These are phyloP conservation scores for Stachybotrys elegans DNA, from an alignment of 2,329 filamentous ascomycete species.

Conservation along the genomic window DNA sequence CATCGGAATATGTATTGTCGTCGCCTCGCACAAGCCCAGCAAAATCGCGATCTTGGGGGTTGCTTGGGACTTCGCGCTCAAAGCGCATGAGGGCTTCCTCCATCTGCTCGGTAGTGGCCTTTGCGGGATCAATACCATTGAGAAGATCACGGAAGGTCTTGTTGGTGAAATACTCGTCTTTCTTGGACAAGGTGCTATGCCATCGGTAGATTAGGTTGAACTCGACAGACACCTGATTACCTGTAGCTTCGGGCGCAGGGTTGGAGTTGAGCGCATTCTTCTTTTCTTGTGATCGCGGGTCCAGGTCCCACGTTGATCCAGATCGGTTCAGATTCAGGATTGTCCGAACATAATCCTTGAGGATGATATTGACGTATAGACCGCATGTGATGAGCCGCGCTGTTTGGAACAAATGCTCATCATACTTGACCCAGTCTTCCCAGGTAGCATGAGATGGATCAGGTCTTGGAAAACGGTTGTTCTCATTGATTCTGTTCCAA, in stretches of 20 bases:
- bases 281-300: constrained; percentile 21
- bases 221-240: constrained; percentile 46
- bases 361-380: constrained; percentile 47
- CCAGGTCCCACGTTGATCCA: constrained; percentile 21
- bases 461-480: constrained; percentile 10
- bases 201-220: constrained; percentile 51
- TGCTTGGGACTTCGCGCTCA: not conserved
- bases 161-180: constrained; percentile 35
- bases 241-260: not conserved
- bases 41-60: constrained; percentile 32
- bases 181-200: constrained; percentile 36
- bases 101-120: not conserved
- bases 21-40: constrained; percentile 40
- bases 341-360: constrained; percentile 48
- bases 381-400: constrained; percentile 46
- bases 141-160: constrained; percentile 4
- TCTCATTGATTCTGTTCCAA: constrained; percentile 13
- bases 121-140: not conserved
- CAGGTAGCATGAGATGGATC: constrained; percentile 35
- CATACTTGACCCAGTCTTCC: constrained; percentile 17
- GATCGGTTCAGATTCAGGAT: constrained; percentile 36
- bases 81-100: not conserved
- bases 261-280: constrained; percentile 7
- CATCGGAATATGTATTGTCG: constrained; percentile 46
- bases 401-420: constrained; percentile 31